A percentile compares a stretch with the other conserved stretches of the same genome.
Evolutionary conservation across 2,329 filamentous ascomycete species (phyloP).

Genomic region (Ustulina deusta): DNA sequence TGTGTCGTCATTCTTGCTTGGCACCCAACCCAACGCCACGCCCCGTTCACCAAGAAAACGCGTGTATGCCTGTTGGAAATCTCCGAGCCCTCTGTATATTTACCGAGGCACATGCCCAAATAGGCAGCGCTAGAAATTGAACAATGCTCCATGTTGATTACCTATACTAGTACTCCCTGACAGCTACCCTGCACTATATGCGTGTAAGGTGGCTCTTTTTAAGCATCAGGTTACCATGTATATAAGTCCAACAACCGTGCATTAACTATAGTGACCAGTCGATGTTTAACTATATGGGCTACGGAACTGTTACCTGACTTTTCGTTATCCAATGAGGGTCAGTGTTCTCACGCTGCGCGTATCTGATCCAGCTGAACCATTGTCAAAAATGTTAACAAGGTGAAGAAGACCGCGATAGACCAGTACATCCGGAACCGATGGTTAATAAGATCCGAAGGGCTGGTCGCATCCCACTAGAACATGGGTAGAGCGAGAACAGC

Average conservation of each 20-base stretch:
- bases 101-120: constrained; percentile 1
- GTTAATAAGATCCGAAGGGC: background rate
- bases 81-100: background rate
- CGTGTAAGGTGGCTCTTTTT: too few relatives aligned
- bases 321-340: background rate
- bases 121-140: background rate
- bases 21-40: constrained; percentile 1
- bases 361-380: background rate
- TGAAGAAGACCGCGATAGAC: background rate
- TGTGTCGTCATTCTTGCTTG: constrained; percentile 27
- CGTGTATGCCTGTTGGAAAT: background rate
- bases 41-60: background rate
- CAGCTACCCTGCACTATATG: too few relatives aligned
- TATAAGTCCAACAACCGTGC: too few relatives aligned
- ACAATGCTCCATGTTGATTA: background rate
- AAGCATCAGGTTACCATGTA: background rate
- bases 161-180: too few relatives aligned
- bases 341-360: background rate
- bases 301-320: background rate
- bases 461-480: background rate
- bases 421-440: background rate
- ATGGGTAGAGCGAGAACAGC: background rate
- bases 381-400: background rate
- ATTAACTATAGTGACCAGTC: too few relatives aligned
- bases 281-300: background rate